Base-by-base conservation (phyloP, 2,329 filamentous ascomycete species). In the Xylariales sp. region DNA sequence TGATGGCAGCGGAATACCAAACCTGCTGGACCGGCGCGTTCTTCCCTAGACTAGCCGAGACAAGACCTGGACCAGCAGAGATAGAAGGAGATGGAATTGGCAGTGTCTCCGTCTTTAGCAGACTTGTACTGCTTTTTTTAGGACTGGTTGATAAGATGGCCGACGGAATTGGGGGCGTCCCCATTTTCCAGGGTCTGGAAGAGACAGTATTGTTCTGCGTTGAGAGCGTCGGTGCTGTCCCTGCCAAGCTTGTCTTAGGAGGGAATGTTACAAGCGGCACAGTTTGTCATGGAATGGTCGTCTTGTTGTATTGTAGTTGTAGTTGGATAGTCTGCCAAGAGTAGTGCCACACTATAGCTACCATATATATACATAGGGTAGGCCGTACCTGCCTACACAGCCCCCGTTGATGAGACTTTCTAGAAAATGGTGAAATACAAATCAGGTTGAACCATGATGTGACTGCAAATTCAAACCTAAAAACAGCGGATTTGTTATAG, bases 391-490 rank as follows among this genome's bases (percentile, higher is more conserved):
- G n/a, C n/a, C n/a, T n/a, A n/a, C n/a, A n/a, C n/a, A n/a, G n/a
- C n/a, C n/a, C 43, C 55, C n/a, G 55, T n/a, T 58, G 30, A 48
- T 30, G 36, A 41, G 41, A 57, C 55, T 58, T 58, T 49, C 32
- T 49, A 58, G 32, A 58, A 28, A 58, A 58, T 58, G 16, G 30
- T 55, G 30, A 57, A 57, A 57, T 57, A 48, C 9, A 57, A 57
- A 48, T 57, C 30, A 41, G 45, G 45, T 60, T 52, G 46, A 50
- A 60, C 57, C 57, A 52, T 52, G 34, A 60, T 60, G 18, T 50
- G 18, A 30, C 46, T 52, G 46, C 34, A 48, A 60, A 60, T 60
- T 50, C 36, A 52, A 60, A 50, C 57, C 57, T 52, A 52, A 60
- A 60, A 60, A 52, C 57, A 41, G 46, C 46, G 12, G 46, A 52